Base-by-base conservation (phyloP, 164 flowering plant genomes). In the Kingdonia uniflora region DNA sequence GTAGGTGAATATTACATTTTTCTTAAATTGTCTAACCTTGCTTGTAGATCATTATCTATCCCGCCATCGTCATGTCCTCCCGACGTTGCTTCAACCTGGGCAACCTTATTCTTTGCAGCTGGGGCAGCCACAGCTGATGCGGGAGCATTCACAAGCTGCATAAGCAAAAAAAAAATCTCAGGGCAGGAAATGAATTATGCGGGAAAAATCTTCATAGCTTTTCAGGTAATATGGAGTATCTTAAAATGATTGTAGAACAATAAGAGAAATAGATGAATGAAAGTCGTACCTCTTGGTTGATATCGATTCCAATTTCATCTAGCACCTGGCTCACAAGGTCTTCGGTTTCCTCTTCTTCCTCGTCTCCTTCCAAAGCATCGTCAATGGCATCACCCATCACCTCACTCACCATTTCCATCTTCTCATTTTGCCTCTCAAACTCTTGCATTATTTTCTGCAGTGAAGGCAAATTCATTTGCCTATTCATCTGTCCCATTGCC, bases 401-500 rank as follows among this genome's bases (percentile, higher is more conserved):
- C 72, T 85, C 95, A 14, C 75, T 64, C 16, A 62, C 67, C 95
- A 85, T 74, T 69, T 85, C 89, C 95, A 85, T 85, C 74, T 77
- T 79, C 68, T 85, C 95, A 63, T 82, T 85, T 63, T 80, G 95
- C 71, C 66, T 78, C 74, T 81, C 89, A 59, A 85, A 82, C 49
- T 85, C 89, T 70, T 68, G 78, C 95, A 82, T 85, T 41, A 80
- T 82, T 59, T 73, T 80, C 79, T 82, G 88, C 62, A 86, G 52
- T 6, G 85, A 71, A 15, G 91, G 91, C 68, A 86, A 64, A 71
- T 86, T 83, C 90, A 83, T 83, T 73, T 81, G 95, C 67, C 84
- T 75, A 59, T 83, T 86, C 95, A 81, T 86, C 72, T 83, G 86
- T 21, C 91, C 88, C 95, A 86, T 86, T 37, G 91, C 95, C 71